Evolutionary conservation across 176 grass and related monocot species (phyloP).

Genomic region (Cenchrus americanus): DNA sequence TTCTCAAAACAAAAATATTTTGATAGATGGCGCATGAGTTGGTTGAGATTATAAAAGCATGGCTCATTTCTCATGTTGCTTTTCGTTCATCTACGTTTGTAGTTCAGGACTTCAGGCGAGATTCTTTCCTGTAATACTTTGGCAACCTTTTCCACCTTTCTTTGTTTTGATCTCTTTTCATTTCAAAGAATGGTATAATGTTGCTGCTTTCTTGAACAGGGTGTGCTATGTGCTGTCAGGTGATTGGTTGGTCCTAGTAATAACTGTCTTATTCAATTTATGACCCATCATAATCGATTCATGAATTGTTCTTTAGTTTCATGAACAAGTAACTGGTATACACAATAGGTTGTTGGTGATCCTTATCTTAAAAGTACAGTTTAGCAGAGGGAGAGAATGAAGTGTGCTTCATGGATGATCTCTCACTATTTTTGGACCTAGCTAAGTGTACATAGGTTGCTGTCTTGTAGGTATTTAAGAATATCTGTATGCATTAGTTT

Average conservation of each 20-base stretch:
- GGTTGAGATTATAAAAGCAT: constrained; percentile 10
- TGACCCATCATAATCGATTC: constrained; percentile 3
- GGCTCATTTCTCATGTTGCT: background rate
- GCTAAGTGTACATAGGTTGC: constrained; percentile 12
- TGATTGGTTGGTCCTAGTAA: constrained; percentile 12
- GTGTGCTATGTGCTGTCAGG: constrained; percentile 28
- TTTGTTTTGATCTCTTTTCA: constrained; percentile 33
- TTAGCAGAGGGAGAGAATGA: constrained; percentile 11
- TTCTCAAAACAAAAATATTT: background rate
- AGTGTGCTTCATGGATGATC: constrained; percentile 12
- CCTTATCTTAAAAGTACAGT: constrained; percentile 31
- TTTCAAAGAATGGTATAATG: constrained; percentile 21
- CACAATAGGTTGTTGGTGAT: constrained; percentile 6
- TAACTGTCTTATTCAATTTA: constrained; percentile 41
- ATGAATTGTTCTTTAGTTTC: constrained; percentile 28
- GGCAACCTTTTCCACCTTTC: constrained; percentile 37
- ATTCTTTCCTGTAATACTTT: constrained; percentile 39
- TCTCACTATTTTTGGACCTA: constrained; percentile 12
- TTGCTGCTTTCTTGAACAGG: constrained; percentile 31
- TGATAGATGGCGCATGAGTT: background rate
- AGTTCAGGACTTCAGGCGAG: constrained; percentile 34
- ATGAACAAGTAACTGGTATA: constrained; percentile 16
- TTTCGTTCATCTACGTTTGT: constrained; percentile 38
- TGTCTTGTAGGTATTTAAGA: constrained; percentile 16
- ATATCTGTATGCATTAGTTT: constrained; percentile 23